phyloP scores from a whole-genome alignment of 495 filamentous ascomycete species.

The Xeromyces bisporus region DNA sequence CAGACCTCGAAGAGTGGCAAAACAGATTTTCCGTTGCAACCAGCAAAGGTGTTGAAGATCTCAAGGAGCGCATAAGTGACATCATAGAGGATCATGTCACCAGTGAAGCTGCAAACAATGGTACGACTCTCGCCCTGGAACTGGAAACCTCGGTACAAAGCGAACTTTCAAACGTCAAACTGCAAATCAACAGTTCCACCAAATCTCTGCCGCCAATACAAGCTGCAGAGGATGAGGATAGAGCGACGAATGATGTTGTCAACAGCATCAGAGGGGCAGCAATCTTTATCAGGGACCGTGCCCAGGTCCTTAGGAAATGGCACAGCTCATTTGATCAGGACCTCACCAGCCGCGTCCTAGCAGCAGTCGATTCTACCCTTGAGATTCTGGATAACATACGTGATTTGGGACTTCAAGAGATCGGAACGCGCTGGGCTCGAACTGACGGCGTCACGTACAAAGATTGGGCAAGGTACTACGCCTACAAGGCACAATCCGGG shows the following conservation, averaged over 20 bases:
- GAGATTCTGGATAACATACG: constrained; percentile 68
- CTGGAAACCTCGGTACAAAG: constrained; percentile 47
- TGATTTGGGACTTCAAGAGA: constrained; percentile 80
- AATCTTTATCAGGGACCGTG: constrained; percentile 58
- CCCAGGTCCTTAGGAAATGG: constrained; percentile 68
- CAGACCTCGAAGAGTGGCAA: constrained; percentile 70
- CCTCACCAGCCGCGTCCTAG: constrained; percentile 47
- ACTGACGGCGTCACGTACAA: constrained; percentile 91
- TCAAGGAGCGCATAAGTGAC: constrained; percentile 51
- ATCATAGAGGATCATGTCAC: constrained; percentile 59
- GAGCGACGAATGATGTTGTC: constrained; percentile 45
- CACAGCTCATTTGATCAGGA: constrained; percentile 55
- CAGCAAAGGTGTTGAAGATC: constrained; percentile 59
- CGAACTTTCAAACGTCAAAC: constrained; percentile 49
- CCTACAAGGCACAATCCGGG: constrained; percentile 64
- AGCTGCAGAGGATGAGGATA: constrained; percentile 33
- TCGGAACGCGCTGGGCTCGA: constrained; percentile 96
- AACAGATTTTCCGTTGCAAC: constrained; percentile 68
- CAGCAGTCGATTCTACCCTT: constrained; percentile 66
- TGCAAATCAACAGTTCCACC: constrained; percentile 45
- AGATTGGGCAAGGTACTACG: constrained; percentile 85
- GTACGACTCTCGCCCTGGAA: constrained; percentile 46
- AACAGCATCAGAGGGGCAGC: constrained; percentile 56
- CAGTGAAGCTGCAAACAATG: constrained; percentile 46
- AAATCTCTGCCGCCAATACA: constrained; percentile 35